Base-by-base conservation (phyloP, 306 rosid species). In the Parietaria judaica region DNA sequence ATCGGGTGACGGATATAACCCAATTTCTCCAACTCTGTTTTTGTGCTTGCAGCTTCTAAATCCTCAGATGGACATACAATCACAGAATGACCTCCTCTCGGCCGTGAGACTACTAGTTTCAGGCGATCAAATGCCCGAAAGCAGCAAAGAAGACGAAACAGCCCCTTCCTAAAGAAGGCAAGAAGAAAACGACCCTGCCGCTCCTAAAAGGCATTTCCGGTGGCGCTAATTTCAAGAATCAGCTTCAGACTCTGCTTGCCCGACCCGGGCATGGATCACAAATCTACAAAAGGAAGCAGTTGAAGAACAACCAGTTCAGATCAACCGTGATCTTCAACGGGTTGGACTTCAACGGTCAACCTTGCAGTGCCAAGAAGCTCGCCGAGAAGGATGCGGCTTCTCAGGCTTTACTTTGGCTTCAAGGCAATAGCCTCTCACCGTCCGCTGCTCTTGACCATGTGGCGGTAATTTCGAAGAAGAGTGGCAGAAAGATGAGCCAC, bases 341-440 rank as follows among this genome's bases (percentile, higher is more conserved):
- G 64, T 78, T 88, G 76, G 64, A 88, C 63, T 86, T 94, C 74
- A 76, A 47, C 6, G 95, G 99, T 60, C 77, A 76, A 72, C 86
- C 90, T 54, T 74, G 83, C 70, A 58, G 52, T 74, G 79, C 70
- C 78, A 94, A 79, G 79, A 92, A 88, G 77, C 72, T 70, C 60
- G 94, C 99, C 11, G 97, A 94, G 73, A 94, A 81, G 72, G 78
- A 83, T 8, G 97, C 95, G n/a, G 99, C 99, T 59, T 69, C 80
- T 11, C 90, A 86, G 81, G 99, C 95, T 69, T 62, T 94, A 64
- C 79, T 76, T 31, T 88, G 97, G 99, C 73, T 94, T 59, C 77
- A 79, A 64, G 99, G 99, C 37, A 90, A 83, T 57, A 68, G 64
- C 12, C 88, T 55, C 67, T 72, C 90, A 8, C 68, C 85, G 51